Base-by-base conservation (phyloP, 176 grass and related monocot genomes). In the Canna indica region DNA sequence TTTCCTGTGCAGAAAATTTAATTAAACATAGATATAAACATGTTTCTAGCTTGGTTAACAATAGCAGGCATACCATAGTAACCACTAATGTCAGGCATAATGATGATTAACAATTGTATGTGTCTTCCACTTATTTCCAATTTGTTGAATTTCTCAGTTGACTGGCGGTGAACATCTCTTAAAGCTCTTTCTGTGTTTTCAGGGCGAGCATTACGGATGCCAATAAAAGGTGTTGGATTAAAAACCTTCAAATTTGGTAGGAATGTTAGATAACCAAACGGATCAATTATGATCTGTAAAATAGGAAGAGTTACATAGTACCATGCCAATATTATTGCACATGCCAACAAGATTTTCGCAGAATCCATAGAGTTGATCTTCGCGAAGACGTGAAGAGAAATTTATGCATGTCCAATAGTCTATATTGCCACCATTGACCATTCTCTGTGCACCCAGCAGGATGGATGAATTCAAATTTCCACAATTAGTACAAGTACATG, bases 41-140 rank as follows among this genome's bases (percentile, higher is more conserved):
- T 67, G 70, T 52, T 18, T 12, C 2, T 29, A 13, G 7, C 61
- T 36, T 25, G 33, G 4, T 36, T 1, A 47, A n/a, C 16, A 7
- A n/a, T 31, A 39, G 7, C n/a, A 75, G n/a, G 26, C 73, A 42
- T 81, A 95, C 91, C 91, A 48, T 95, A 95, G 65, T 66, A 73
- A 69, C 84, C 87, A 26, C 67, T 85, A 12, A 68, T 32, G 5
- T 95, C 87, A 48, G 91, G 91, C 36, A 95, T 71, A 39, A 95
- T 81, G 31, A 90, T 76, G 26, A 95, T 77, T 2, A 90, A 59
- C 39, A 95, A 81, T 68, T 95, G 75, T 1, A 90, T 79, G 65
- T 70, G 74, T 29, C 36, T 64, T 42, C 70, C 61, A 20, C 1
- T 17, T 0, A 16, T n/a, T 30, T 30, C 71, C 15, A 79, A 72